Conservation (phyloP, 106 monocot species). For the Apostasia ramifera region DNA sequence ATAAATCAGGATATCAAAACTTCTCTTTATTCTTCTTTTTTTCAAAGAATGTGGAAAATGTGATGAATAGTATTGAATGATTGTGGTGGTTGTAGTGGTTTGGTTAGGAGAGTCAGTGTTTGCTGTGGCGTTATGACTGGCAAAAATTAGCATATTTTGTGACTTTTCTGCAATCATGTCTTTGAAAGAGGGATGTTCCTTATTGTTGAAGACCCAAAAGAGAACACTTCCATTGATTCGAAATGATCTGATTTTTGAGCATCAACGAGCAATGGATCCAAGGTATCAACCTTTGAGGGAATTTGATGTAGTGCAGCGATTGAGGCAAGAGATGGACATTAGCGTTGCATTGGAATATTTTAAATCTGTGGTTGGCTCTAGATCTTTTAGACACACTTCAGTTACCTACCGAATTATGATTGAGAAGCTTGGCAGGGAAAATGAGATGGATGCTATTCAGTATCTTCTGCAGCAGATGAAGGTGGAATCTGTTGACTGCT, state of each 20-base stretch:
- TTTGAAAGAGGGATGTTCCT: conserved; percentile 36
- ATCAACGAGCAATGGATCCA: neutral
- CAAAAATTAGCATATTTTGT: neutral
- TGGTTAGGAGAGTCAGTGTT: too few species aligned
- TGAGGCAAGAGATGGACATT: conserved; percentile 18
- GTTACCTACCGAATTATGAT: conserved; percentile 43
- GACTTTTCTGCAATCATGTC: conserved; percentile 19
- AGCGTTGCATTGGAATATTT: conserved; percentile 37
- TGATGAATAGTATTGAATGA: too few species aligned
- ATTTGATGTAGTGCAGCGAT: conserved; percentile 25
- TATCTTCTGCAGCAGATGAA: conserved; percentile 73
- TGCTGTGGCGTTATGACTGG: neutral
- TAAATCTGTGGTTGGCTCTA: conserved; percentile 24
- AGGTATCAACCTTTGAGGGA: conserved; percentile 23
- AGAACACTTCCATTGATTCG: conserved; percentile 13
- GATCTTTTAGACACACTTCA: conserved; percentile 39
- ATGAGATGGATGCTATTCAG: conserved; percentile 46
- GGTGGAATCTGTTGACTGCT: conserved; percentile 44
- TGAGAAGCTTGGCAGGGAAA: conserved; percentile 33
- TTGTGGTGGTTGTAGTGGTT: too few species aligned
- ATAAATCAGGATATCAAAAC: too few species aligned
- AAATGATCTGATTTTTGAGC: conserved; percentile 16
- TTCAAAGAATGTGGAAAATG: too few species aligned
- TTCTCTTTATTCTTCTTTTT: too few species aligned
- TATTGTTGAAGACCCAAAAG: conserved; percentile 26